Evolutionary conservation across 345 rosid genomes (phyloP).

Genomic region (Euphorbia peplus): DNA sequence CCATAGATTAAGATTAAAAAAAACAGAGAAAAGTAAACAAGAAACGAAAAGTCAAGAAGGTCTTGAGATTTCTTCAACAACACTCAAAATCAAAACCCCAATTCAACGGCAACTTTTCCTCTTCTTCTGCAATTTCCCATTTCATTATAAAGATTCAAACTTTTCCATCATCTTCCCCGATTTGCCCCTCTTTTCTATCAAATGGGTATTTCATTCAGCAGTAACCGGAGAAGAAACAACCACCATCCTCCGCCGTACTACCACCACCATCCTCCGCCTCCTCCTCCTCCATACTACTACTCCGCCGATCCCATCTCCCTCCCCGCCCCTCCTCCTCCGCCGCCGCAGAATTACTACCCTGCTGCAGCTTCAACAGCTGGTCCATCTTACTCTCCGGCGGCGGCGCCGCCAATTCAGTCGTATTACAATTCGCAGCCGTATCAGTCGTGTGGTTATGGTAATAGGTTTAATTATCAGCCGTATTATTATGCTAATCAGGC

Average conservation of each 20-base stretch:
- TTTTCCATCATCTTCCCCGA: not conserved
- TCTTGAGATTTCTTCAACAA: not conserved
- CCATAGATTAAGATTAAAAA: not conserved
- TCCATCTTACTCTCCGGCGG: slow-evolving; percentile 30
- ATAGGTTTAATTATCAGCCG: slow-evolving; percentile 50
- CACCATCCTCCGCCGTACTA: slow-evolving; percentile 16
- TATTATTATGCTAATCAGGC: slow-evolving; percentile 43
- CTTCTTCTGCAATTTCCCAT: too few species aligned
- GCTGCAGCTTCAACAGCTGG: slow-evolving; percentile 3
- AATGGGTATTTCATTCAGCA: slow-evolving; percentile 82
- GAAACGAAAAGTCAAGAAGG: not conserved
- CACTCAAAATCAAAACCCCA: slow-evolving; percentile 6
- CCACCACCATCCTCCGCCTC: slow-evolving; percentile 21
- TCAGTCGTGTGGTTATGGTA: slow-evolving; percentile 27
- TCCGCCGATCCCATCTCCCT: slow-evolving; percentile 17
- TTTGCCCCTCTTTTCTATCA: not conserved
- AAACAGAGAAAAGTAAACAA: not conserved
- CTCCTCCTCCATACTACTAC: slow-evolving; percentile 31
- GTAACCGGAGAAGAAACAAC: slow-evolving; percentile 51
- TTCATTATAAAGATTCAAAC: too few species aligned
- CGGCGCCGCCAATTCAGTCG: slow-evolving; percentile 39
- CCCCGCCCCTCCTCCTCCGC: slow-evolving; percentile 42
- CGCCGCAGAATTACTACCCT: slow-evolving; percentile 23
- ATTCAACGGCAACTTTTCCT: not conserved
- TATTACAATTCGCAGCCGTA: slow-evolving; percentile 37